Percentiles rank a stretch among this genome's conserved stretches.
These are phyloP conservation scores for Solanum okadae DNA, from an alignment of 257 asterid species.

Conservation along the genomic window DNA sequence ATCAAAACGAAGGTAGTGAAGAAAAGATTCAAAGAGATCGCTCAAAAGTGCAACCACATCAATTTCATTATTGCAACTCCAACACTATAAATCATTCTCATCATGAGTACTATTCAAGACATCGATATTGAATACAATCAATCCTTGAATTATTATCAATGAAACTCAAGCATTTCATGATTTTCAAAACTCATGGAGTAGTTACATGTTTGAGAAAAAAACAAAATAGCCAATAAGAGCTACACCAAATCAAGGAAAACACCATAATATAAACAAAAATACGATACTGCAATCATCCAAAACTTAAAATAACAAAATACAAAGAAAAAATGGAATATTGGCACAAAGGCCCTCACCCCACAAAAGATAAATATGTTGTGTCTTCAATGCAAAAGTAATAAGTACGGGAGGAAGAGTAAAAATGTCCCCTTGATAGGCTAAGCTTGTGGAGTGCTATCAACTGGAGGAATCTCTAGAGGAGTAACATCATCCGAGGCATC, in stretches of 20 bases:
- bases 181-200: background rate
- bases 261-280: background rate
- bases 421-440: background rate
- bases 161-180: background rate
- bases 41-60: background rate
- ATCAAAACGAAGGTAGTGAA: background rate
- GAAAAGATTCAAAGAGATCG: background rate
- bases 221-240: background rate
- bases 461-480: background rate
- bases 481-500: background rate
- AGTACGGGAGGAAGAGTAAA: background rate
- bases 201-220: background rate
- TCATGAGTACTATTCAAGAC: background rate
- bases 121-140: background rate
- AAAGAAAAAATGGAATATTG: too few species aligned
- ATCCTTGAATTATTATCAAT: background rate
- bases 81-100: background rate
- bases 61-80: background rate
- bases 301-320: too few species aligned
- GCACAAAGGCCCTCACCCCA: too few species aligned
- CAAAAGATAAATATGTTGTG: too few species aligned
- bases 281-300: too few species aligned
- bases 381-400: background rate
- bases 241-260: background rate
- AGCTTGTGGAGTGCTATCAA: background rate